Conservation (phyloP, 2,329 filamentous ascomycete genomes). For the Pseudocercospora macadamiae region DNA sequence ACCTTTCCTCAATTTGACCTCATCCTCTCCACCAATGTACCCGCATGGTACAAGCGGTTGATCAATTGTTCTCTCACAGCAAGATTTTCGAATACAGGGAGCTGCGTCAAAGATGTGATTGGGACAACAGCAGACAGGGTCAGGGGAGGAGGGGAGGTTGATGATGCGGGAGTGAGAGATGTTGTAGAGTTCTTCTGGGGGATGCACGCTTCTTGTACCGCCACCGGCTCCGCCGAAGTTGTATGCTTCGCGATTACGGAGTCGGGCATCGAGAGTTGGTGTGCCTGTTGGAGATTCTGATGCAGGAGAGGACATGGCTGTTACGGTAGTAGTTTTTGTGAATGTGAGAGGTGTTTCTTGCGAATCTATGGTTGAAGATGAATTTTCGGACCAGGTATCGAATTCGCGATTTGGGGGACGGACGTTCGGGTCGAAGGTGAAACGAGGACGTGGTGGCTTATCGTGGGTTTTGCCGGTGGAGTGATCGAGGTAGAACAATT, state of each 20-base stretch:
- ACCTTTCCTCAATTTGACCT: not conserved
- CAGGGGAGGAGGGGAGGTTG: not conserved
- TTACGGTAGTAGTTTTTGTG: not conserved
- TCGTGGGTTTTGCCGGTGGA: conserved; percentile 1
- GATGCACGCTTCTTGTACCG: not conserved
- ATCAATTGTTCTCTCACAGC: not conserved
- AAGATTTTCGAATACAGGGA: not conserved
- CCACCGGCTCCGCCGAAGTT: not conserved
- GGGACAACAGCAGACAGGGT: not conserved
- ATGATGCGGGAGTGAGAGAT: not conserved
- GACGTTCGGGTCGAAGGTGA: not conserved
- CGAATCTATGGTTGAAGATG: not conserved
- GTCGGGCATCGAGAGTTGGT: not conserved
- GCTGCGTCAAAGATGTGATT: not conserved
- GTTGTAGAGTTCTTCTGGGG: not conserved
- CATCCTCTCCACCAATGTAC: not conserved
- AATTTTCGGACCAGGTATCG: not conserved
- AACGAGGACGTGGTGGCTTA: conserved; percentile 3
- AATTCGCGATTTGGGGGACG: not conserved
- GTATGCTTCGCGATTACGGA: not conserved
- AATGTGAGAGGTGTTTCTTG: not conserved
- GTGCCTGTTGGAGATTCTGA: not conserved
- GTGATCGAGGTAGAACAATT: not conserved
- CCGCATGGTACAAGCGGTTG: conserved; percentile 4
- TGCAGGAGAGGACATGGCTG: not conserved